Conservation (phyloP, 306 rosid species). For the Luffa aegyptiaca region DNA sequence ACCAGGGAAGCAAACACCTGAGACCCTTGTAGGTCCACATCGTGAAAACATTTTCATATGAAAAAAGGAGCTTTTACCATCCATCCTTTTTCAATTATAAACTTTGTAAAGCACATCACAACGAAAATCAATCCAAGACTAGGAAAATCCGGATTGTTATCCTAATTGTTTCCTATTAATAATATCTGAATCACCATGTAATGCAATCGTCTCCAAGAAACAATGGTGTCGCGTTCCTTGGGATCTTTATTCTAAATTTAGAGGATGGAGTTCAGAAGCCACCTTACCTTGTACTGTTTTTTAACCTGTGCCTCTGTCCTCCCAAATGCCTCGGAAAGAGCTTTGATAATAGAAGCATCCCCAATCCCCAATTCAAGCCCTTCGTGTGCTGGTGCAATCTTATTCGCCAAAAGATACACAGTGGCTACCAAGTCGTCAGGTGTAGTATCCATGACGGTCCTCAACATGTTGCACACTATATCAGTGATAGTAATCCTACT, state of each 20-base stretch:
- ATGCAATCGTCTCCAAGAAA: background rate
- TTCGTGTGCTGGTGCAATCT: constrained; percentile 68
- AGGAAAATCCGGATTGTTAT: background rate
- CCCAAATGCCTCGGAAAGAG: constrained; percentile 77
- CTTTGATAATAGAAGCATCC: constrained; percentile 71
- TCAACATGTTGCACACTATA: constrained; percentile 67
- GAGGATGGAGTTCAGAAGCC: background rate
- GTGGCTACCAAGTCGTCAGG: constrained; percentile 58
- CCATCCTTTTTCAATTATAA: background rate
- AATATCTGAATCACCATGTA: background rate
- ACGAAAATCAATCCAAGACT: background rate
- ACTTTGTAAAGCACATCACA: background rate
- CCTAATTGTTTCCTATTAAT: background rate
- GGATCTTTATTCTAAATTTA: background rate
- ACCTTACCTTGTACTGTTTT: constrained; percentile 53
- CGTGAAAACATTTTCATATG: background rate
- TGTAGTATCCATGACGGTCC: constrained; percentile 60
- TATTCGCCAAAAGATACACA: constrained; percentile 55
- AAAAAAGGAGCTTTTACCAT: background rate
- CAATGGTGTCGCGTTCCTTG: background rate
- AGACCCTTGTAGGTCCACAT: background rate
- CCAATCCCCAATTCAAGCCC: constrained; percentile 85
- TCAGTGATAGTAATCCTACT: constrained; percentile 70
- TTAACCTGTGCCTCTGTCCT: constrained; percentile 54
- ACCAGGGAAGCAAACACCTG: background rate